Evolutionary conservation across 306 rosid species (phyloP), one percentile per base, ranked within the genome.

Genomic region (Malus sylvestris): DNA sequence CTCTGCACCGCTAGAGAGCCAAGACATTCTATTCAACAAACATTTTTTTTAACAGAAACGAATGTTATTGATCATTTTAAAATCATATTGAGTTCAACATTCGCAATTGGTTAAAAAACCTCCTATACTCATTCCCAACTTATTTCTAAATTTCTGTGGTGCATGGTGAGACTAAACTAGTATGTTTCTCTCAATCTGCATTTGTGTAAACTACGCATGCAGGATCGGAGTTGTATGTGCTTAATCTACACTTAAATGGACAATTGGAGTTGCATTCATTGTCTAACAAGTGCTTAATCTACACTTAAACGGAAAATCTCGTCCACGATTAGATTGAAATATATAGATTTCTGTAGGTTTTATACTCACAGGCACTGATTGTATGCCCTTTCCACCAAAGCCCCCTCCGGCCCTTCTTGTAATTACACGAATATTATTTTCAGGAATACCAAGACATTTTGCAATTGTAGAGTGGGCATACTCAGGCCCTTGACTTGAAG

Each of bases 401-500:
- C 96, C 98, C 66, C 98, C 98, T 22, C 98, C 98, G 65, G 88
- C 96, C 85, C 97, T 85, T 84, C 97, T 89, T 14, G 96, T 90
- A 85, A 95, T 89, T 59, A 92, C 90, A n/a, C 98, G 92, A 71
- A 95, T 89, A 74, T 79, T 92, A 83, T 84, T 81, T 77, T 90
- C 89, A 29, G 93, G 96, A 83, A 92, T 60, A 42, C 97, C 91
- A 27, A 95, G 87, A 86, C 97, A 92, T 67, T 71, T 88, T 66
- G 98, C 93, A 79, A 95, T 82, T 40, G 79, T 73, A 70, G 75
- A 15, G 76, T 92, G 97, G 0, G 73, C 67, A 71, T 0, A 65
- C 85, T 88, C 85, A 20, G 98, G 98, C 83, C 85, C 76, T 68
- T 95, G 97, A 61, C 13, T 69, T 81, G 98, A 89, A 74, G 87